These are phyloP conservation scores for Lenzites betulinus DNA, from an alignment of 768 basidiomycete genomes.

Conservation along the genomic window DNA sequence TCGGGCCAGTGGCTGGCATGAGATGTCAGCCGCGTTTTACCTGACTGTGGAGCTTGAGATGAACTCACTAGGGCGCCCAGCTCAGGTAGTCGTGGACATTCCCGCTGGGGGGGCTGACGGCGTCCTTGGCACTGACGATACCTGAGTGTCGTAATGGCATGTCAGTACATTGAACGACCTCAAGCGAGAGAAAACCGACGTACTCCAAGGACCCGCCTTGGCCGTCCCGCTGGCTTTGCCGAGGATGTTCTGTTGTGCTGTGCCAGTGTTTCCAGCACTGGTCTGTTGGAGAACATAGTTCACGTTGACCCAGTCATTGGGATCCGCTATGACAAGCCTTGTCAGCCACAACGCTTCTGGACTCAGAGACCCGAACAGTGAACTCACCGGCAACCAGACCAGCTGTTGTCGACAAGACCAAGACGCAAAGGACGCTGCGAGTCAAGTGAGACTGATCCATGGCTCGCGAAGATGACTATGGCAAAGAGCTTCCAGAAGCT, in stretches of 20 bases:
- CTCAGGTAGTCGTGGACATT: conserved; percentile 53
- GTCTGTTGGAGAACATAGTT: conserved; percentile 41
- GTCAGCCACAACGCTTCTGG: neutral
- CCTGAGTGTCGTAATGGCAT: conserved; percentile 29
- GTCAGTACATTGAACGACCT: neutral
- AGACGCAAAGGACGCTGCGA: neutral
- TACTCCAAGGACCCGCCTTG: conserved; percentile 44
- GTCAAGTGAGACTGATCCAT: neutral
- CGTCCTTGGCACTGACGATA: conserved; percentile 37
- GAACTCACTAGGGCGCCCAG: conserved; percentile 58
- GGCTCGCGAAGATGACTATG: too few relatives aligned
- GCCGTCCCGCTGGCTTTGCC: conserved; percentile 39
- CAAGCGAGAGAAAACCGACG: conserved; percentile 8
- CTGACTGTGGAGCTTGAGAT: neutral
- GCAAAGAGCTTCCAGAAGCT: too few relatives aligned
- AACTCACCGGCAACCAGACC: conserved; percentile 18
- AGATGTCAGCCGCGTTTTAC: neutral
- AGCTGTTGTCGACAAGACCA: conserved; percentile 12
- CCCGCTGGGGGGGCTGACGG: conserved; percentile 38
- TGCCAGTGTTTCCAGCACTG: conserved; percentile 29
- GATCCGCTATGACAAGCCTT: conserved; percentile 38
- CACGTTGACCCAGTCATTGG: conserved; percentile 52
- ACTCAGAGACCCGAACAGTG: neutral
- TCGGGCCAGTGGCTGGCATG: conserved; percentile 51
- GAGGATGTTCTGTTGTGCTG: conserved; percentile 40